Evolutionary conservation across 495 filamentous ascomycete genomes (phyloP).

Genomic region (Hypomontagnella monticulosa): DNA sequence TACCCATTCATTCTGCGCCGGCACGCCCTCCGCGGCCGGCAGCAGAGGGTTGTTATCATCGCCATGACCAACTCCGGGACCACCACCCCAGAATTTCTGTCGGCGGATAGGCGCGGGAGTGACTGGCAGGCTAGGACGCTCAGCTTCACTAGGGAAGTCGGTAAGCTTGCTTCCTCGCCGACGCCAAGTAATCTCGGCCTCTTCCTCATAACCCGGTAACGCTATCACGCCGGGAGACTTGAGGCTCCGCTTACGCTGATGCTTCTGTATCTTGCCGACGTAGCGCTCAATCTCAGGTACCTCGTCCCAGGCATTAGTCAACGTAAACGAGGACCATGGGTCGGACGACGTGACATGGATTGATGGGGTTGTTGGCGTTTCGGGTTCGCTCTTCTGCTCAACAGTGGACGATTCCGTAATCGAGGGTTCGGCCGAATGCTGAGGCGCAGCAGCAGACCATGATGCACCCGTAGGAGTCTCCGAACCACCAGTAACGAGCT

Average conservation of each 20-base stretch:
- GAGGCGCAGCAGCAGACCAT: slow-evolving; percentile 37
- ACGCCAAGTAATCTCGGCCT: slow-evolving; percentile 45
- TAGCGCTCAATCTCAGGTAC: slow-evolving; percentile 84
- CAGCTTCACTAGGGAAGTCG: slow-evolving; percentile 84
- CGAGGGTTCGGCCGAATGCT: slow-evolving; percentile 45
- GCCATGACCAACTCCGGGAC: slow-evolving; percentile 61
- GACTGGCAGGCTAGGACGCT: slow-evolving; percentile 89
- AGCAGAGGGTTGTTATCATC: slow-evolving; percentile 66
- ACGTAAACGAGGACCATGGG: slow-evolving; percentile 69
- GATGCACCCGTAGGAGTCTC: slow-evolving; percentile 31
- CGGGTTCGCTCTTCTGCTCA: slow-evolving; percentile 52
- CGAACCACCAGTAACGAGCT: slow-evolving; percentile 9
- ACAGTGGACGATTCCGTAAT: slow-evolving; percentile 48
- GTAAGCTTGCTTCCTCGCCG: slow-evolving; percentile 72
- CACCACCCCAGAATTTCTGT: slow-evolving; percentile 49
- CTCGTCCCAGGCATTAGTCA: slow-evolving; percentile 88
- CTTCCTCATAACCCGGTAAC: slow-evolving; percentile 23
- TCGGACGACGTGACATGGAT: slow-evolving; percentile 57
- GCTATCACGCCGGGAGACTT: slow-evolving; percentile 30
- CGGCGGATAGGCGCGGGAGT: slow-evolving; percentile 80
- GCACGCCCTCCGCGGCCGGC: slow-evolving; percentile 80
- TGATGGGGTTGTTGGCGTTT: slow-evolving; percentile 59
- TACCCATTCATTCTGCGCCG: slow-evolving; percentile 89
- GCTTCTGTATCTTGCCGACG: slow-evolving; percentile 73
- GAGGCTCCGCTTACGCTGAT: slow-evolving; percentile 65